phyloP scores from a whole-genome alignment of 768 basidiomycete genomes.

The Hericium rajendrae region DNA sequence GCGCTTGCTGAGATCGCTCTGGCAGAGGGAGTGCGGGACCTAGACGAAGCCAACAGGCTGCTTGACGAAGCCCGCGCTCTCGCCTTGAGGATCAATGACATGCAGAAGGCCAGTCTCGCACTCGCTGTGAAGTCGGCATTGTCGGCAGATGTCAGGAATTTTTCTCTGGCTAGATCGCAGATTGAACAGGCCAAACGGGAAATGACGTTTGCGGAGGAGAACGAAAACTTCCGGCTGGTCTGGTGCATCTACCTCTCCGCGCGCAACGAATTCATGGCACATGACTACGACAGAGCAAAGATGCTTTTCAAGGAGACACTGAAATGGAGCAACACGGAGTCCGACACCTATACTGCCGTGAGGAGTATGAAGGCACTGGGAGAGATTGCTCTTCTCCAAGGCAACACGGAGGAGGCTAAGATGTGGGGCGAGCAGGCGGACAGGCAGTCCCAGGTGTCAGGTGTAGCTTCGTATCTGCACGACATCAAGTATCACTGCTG shows the following conservation, averaged over 20 bases:
- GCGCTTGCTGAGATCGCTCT: not conserved
- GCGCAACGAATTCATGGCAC: not conserved
- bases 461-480: not conserved
- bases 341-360: not conserved
- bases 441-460: not conserved
- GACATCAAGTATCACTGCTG: not conserved
- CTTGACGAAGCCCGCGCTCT: not conserved
- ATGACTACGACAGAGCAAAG: not conserved
- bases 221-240: not conserved
- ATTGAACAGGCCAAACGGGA: not conserved
- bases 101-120: not conserved
- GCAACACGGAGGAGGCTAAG: not conserved
- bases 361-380: not conserved
- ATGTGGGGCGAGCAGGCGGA: not conserved
- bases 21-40: not conserved
- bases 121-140: not conserved
- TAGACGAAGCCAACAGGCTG: not conserved
- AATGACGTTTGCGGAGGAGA: not conserved
- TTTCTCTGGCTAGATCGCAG: not conserved
- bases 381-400: not conserved
- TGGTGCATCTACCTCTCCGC: not conserved
- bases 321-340: not conserved
- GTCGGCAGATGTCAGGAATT: not conserved
- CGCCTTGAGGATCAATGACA: not conserved
- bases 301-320: not conserved